Evolutionary conservation across 2,329 filamentous ascomycete species (phyloP).

Genomic region (Fusarium mundagurra): DNA sequence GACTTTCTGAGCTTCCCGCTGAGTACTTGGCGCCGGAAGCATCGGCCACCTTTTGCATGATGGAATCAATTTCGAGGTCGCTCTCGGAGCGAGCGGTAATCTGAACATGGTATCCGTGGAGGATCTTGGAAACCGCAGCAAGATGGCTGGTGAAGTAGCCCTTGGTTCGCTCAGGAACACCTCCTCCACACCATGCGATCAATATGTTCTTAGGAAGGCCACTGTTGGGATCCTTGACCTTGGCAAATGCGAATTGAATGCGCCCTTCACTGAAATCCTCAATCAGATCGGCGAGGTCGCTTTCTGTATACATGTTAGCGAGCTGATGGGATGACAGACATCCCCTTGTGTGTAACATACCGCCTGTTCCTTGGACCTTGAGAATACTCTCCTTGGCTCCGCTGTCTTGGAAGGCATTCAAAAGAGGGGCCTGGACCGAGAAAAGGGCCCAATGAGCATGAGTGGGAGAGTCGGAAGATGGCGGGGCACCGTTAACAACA

Average conservation of each 20-base stretch:
- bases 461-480: conserved; percentile 75
- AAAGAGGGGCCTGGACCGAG: conserved; percentile 88
- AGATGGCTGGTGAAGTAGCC: conserved; percentile 98
- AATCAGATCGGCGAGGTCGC: conserved; percentile 87
- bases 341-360: conserved; percentile 55
- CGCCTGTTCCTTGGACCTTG: conserved; percentile 92
- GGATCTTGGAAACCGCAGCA: conserved; percentile 86
- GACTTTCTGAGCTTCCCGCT: conserved; percentile 67
- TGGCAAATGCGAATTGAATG: conserved; percentile 96
- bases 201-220: conserved; percentile 89
- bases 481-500: conserved; percentile 63
- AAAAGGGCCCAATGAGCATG: conserved; percentile 95
- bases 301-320: conserved; percentile 67
- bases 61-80: conserved; percentile 86
- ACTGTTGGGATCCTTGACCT: conserved; percentile 95
- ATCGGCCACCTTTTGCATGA: conserved; percentile 93
- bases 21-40: conserved; percentile 96
- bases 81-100: conserved; percentile 92
- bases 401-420: conserved; percentile 91
- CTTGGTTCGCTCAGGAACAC: conserved; percentile 97
- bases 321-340: neutral
- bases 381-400: conserved; percentile 91
- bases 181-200: conserved; percentile 96
- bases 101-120: conserved; percentile 98
- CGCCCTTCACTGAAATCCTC: conserved; percentile 98